Percentiles rank a stretch among this genome's conserved stretches.
Conservation (phyloP, 2,329 filamentous ascomycete species). For the Pseudogymnoascus destructans region DNA sequence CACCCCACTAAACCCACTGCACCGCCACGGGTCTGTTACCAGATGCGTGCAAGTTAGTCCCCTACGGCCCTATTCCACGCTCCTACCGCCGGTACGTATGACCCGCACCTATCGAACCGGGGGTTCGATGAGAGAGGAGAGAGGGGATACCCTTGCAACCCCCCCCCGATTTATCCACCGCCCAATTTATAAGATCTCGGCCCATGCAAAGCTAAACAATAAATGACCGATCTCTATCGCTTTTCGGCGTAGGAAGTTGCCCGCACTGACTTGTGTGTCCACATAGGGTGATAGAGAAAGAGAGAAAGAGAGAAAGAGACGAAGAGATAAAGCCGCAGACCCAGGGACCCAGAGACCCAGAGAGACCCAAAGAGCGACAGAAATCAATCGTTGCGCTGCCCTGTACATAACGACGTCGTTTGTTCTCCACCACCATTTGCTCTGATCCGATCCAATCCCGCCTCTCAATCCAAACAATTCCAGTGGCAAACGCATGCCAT, state of each 20-base stretch:
- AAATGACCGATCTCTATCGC: slow-evolving; percentile 2
- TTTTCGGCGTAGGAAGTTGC: background rate
- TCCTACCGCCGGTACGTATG: slow-evolving; percentile 4
- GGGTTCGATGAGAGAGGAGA: background rate
- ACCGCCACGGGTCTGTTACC: background rate
- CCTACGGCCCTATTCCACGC: slow-evolving; percentile 1
- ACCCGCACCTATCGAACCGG: background rate
- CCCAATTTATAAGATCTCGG: slow-evolving; percentile 7
- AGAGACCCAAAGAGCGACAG: background rate
- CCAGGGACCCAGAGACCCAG: background rate
- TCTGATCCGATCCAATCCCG: background rate
- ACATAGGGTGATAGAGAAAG: background rate
- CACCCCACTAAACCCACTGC: background rate
- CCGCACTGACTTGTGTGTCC: background rate
- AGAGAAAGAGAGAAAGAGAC: background rate
- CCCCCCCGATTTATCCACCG: background rate
- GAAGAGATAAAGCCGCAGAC: background rate
- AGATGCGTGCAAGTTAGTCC: background rate
- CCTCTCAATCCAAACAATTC: background rate
- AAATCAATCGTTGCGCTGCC: background rate
- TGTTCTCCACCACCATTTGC: background rate
- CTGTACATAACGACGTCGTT: background rate
- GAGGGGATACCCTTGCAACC: background rate
- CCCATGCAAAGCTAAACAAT: background rate
- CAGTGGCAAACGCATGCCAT: background rate